Base-by-base conservation (phyloP, 2,329 filamentous ascomycete species). In the Xylaria sp. region DNA sequence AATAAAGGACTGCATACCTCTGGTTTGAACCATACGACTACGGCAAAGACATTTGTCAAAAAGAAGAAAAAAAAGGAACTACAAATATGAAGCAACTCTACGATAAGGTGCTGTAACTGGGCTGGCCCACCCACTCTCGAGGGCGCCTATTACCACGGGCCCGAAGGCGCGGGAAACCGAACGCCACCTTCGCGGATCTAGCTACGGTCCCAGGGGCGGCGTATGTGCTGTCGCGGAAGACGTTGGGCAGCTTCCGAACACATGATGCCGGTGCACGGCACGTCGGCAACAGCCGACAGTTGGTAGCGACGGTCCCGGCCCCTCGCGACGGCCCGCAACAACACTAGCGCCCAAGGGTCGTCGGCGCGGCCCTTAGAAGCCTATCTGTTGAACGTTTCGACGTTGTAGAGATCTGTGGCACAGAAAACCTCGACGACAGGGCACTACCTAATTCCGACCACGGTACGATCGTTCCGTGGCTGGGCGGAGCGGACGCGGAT, bases 401-500 rank as follows among this genome's bases (percentile, higher is more conserved):
- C 56, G 40, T 26, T 39, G 76, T 9, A 59, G 39, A 7, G 52
- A 68, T 5, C 60, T 71, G 22, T 83, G 80, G 78, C 77, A 76
- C 55, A 67, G 74, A n/a, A 17, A 77, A 74, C 39, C 70, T 69
- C 4, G 74, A 80, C 45, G 80, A 83, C 60, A 67, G 70, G 4
- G 68, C 66, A 4, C 60, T n/a, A n/a, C n/a, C n/a, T 77, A 3
- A 77, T 84, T n/a, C 69, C 72, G 2, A 56, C 66, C 0, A 75
- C 75, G 0, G 68, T 69, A 29, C 45, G 66, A 20, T 77, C 81
- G 61, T 83, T 80, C 56, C 69, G 76, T 19, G 69, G 69, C 0
- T 79, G 78, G 49, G 81, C 82, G 74, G 75, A 77, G 54, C 64
- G 71, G 4, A 71, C 72, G 44, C 1, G 79, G 79, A 0, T 83